Evolutionary conservation across 1,139 yeast species (phyloP).

Genomic region (Meyerozyma guilliermondii): DNA sequence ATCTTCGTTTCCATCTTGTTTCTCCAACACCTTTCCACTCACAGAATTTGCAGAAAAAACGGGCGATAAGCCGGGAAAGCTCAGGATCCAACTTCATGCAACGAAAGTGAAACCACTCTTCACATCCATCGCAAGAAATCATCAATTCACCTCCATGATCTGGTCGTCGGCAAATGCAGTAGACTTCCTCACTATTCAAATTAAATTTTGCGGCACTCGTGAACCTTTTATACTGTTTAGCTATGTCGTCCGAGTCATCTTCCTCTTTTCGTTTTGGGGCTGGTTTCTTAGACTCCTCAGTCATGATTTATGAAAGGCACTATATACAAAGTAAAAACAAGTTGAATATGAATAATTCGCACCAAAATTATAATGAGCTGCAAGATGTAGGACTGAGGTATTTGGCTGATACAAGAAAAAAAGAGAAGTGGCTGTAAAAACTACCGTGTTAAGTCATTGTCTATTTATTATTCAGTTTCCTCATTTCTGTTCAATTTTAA

Average conservation of each 20-base stretch:
- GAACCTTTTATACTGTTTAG: conserved; percentile 42
- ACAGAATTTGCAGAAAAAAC: conserved; percentile 75
- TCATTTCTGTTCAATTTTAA: too few species aligned
- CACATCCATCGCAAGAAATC: conserved; percentile 95
- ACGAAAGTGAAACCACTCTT: conserved; percentile 88
- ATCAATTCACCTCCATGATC: conserved; percentile 75
- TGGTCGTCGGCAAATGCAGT: conserved; percentile 73
- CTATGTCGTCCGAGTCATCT: conserved; percentile 35
- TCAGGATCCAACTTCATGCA: conserved; percentile 62
- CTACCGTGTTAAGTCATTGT: too few species aligned
- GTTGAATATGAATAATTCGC: neutral
- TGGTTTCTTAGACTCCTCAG: neutral
- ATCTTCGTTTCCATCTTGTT: conserved; percentile 71
- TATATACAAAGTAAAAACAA: neutral
- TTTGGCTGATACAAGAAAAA: too few species aligned
- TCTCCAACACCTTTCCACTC: conserved; percentile 39
- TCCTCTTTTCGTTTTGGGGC: conserved; percentile 4
- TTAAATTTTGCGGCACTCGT: conserved; percentile 39
- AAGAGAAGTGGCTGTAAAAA: too few species aligned
- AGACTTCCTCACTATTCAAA: conserved; percentile 56
- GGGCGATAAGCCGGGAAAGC: conserved; percentile 54
- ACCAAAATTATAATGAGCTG: neutral
- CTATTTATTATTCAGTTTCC: too few species aligned
- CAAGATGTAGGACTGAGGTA: too few species aligned
- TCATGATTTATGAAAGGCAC: neutral